phyloP scores from a whole-genome alignment of 2,329 filamentous ascomycete genomes.

The Aspergillus costaricaensis region DNA sequence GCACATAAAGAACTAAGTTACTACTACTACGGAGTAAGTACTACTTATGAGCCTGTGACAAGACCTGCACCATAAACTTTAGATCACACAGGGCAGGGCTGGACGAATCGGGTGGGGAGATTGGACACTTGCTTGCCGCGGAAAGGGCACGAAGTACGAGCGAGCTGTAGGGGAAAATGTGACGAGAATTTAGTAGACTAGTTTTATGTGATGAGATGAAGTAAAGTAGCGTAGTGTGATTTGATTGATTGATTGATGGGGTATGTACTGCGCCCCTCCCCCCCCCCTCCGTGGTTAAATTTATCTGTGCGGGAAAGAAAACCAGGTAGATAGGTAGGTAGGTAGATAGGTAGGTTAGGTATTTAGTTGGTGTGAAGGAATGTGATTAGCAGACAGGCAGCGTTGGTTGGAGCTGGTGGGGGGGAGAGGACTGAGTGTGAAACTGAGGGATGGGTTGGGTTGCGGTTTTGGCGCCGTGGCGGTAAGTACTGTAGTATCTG shows the following conservation, averaged over 20 bases:
- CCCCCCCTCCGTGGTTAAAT: not conserved
- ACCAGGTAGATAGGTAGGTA: too few species aligned
- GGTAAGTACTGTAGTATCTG: not conserved
- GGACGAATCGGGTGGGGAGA: conserved; percentile 17
- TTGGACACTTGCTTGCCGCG: not conserved
- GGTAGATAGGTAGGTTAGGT: too few species aligned
- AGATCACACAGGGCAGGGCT: conserved; percentile 19
- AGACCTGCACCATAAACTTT: conserved; percentile 24
- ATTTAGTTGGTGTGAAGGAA: not conserved
- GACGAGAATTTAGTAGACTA: not conserved
- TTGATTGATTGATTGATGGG: not conserved
- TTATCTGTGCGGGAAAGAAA: not conserved
- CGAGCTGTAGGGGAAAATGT: not conserved
- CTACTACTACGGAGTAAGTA: too few species aligned
- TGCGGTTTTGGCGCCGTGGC: conserved; percentile 16
- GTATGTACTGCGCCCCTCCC: not conserved
- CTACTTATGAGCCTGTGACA: conserved; percentile 13
- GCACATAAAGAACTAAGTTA: too few species aligned
- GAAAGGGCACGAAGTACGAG: too few species aligned
- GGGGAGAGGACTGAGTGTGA: not conserved
- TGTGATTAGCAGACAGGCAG: not conserved
- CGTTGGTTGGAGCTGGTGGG: not conserved
- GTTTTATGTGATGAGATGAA: too few species aligned
- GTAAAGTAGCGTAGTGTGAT: too few species aligned
- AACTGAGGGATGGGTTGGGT: not conserved